Percentiles rank a stretch among this genome's conserved stretches.
These are phyloP conservation scores for Neofusicoccum parvum DNA, from an alignment of 2,329 filamentous ascomycete species.

Conservation along the genomic window DNA sequence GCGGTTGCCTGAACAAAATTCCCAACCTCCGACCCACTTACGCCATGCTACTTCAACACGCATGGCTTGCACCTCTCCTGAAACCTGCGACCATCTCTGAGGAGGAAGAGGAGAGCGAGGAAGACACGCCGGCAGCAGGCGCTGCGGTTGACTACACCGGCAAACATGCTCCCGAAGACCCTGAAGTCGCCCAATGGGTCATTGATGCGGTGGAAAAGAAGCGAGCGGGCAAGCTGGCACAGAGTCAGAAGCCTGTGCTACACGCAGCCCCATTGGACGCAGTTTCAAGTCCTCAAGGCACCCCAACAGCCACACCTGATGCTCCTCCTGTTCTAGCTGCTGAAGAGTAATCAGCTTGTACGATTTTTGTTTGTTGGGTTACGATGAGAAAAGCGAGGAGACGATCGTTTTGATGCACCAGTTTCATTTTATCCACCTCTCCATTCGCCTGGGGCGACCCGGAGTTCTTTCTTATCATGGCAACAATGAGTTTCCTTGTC, in stretches of 20 bases:
- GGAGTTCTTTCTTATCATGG: neutral
- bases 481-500: conserved; percentile 15
- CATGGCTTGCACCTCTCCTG: conserved; percentile 78
- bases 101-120: conserved; percentile 61
- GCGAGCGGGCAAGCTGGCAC: conserved; percentile 58
- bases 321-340: neutral
- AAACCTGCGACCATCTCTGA: conserved; percentile 76
- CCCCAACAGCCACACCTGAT: neutral
- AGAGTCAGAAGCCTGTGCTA: conserved; percentile 67
- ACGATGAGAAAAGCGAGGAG: conserved; percentile 8
- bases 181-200: conserved; percentile 88
- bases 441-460: neutral
- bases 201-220: conserved; percentile 68
- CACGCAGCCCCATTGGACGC: conserved; percentile 17
- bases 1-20: conserved; percentile 87
- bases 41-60: conserved; percentile 81
- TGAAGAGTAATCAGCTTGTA: conserved; percentile 2
- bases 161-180: conserved; percentile 53
- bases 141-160: conserved; percentile 36
- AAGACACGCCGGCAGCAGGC: conserved; percentile 30
- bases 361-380: conserved; percentile 1
- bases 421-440: neutral
- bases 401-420: neutral
- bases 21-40: conserved; percentile 94
- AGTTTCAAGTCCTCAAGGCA: conserved; percentile 12